Percentiles rank a stretch among this genome's conserved stretches.
These are phyloP conservation scores for Cladophialophora psammophila DNA, from an alignment of 2,329 filamentous ascomycete species.

Conservation along the genomic window DNA sequence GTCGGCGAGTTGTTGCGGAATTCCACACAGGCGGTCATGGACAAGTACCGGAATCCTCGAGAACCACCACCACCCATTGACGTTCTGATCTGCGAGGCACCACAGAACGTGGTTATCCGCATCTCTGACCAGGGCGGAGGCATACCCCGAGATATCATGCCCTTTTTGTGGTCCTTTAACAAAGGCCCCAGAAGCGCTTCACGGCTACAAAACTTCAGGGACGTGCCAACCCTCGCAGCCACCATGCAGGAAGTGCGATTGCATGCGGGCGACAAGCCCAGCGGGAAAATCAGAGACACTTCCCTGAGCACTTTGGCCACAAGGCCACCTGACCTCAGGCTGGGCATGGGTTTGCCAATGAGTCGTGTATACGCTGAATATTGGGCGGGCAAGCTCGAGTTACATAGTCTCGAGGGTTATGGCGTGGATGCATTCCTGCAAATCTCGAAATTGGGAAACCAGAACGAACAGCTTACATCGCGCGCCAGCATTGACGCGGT, in stretches of 20 bases:
- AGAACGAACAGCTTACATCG: conserved; percentile 90
- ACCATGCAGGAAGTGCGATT: conserved; percentile 78
- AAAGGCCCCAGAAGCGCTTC: conserved; percentile 83
- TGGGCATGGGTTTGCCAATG: conserved; percentile 93
- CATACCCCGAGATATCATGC: conserved; percentile 81
- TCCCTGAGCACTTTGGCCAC: conserved; percentile 82
- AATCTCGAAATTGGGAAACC: conserved; percentile 95
- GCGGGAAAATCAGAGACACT: conserved; percentile 57
- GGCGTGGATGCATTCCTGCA: conserved; percentile 95
- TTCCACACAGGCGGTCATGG: conserved; percentile 89
- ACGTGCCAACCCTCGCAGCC: conserved; percentile 89
- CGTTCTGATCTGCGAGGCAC: conserved; percentile 90
- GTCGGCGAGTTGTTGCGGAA: conserved; percentile 94
- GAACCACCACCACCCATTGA: conserved; percentile 79
- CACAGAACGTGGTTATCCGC: conserved; percentile 93
- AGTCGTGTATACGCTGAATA: conserved; percentile 96
- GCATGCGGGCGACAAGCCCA: conserved; percentile 31
- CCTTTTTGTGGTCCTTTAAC: conserved; percentile 94
- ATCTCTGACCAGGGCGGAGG: conserved; percentile 96
- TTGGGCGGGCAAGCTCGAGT: conserved; percentile 90
- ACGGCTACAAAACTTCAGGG: conserved; percentile 81
- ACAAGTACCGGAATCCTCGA: conserved; percentile 65
- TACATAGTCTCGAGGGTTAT: conserved; percentile 94
- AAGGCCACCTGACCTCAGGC: conserved; percentile 81
- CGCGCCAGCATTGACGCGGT: conserved; percentile 80